Conservation (phyloP, 768 basidiomycete species). For the Lentinula detonsa region DNA sequence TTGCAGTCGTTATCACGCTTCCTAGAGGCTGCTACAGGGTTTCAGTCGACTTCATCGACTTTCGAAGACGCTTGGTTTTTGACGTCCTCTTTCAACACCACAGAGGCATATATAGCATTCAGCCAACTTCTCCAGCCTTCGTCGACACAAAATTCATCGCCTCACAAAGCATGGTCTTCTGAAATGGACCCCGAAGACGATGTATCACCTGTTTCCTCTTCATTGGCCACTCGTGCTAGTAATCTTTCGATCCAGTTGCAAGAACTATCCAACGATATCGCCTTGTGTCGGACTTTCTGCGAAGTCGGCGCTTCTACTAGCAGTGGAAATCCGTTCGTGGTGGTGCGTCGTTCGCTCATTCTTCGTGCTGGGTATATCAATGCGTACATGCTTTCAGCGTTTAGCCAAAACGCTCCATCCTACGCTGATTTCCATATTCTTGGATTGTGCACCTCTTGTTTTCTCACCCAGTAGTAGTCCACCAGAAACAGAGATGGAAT, state of each 20-base stretch:
- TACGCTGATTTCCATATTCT: constrained; percentile 73
- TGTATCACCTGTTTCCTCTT: not conserved
- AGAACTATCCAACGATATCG: not conserved
- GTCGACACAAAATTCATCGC: not conserved
- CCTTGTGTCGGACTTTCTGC: not conserved
- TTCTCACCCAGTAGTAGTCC: constrained; percentile 65
- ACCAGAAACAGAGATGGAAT: constrained; percentile 53
- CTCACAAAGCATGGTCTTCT: not conserved
- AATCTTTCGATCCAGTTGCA: not conserved
- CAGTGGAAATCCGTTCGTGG: constrained; percentile 9
- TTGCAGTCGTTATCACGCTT: constrained; percentile 68
- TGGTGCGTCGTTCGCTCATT: constrained; percentile 6
- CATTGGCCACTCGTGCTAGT: not conserved
- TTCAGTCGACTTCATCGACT: constrained; percentile 12
- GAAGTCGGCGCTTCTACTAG: not conserved
- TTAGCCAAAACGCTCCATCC: constrained; percentile 73
- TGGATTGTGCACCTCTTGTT: constrained; percentile 80
- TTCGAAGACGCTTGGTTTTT: constrained; percentile 52
- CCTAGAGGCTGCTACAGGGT: constrained; percentile 36
- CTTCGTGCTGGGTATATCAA: not conserved
- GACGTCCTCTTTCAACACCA: constrained; percentile 47
- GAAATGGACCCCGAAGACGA: not conserved
- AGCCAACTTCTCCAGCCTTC: constrained; percentile 35
- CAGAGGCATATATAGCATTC: constrained; percentile 48
- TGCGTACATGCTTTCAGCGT: constrained; percentile 36